These are phyloP conservation scores for Dipodascus geniculatus DNA, from an alignment of 805 yeast species.

Conservation along the genomic window DNA sequence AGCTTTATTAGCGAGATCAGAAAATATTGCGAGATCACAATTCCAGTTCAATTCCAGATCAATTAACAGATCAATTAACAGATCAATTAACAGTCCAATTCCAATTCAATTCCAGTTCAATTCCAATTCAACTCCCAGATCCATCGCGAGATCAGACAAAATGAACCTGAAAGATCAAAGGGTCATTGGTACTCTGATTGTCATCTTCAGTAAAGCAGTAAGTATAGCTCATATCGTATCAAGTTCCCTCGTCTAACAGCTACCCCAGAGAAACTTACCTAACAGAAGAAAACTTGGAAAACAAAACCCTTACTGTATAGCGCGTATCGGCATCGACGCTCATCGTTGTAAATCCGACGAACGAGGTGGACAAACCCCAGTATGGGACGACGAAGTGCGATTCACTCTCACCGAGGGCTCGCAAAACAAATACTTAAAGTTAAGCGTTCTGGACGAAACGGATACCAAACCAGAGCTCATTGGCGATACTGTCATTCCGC, in stretches of 20 bases:
- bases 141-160: too few species aligned
- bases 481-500: conserved; percentile 71
- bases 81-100: background rate
- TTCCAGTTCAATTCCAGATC: too few species aligned
- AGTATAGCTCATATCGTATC: too few species aligned
- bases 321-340: conserved; percentile 72
- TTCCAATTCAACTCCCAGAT: too few species aligned
- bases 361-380: conserved; percentile 92
- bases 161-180: background rate
- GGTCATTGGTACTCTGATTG: conserved; percentile 43
- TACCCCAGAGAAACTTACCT: conserved; percentile 67
- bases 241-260: too few species aligned
- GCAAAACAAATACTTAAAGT: conserved; percentile 45
- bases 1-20: too few species aligned
- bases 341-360: conserved; percentile 64
- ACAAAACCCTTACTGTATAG: conserved; percentile 83
- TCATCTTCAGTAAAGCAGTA: conserved; percentile 39
- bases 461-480: conserved; percentile 70
- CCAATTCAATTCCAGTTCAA: too few species aligned
- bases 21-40: too few species aligned
- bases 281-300: conserved; percentile 80
- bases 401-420: conserved; percentile 16
- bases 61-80: background rate
- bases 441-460: conserved; percentile 75
- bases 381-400: conserved; percentile 43